Base-by-base conservation (phyloP, 192 early-diverging fungal species). In the Coemansia sp. region DNA sequence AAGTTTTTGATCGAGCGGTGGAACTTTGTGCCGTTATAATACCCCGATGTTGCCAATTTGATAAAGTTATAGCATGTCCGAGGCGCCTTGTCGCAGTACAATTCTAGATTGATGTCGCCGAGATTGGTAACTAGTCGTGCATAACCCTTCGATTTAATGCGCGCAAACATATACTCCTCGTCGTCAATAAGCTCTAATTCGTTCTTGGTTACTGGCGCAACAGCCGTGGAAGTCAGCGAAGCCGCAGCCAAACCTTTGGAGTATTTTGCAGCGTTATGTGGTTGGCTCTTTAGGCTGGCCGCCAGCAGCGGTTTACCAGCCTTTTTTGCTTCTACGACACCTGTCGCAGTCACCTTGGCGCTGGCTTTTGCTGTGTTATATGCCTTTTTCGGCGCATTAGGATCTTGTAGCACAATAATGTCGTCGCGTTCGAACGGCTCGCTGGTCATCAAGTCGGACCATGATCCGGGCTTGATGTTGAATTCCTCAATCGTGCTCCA, bases 41-140 rank as follows among this genome's bases (percentile, higher is more conserved):
- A 95, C 8, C 89, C 93, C 0, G 62, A 12, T 29, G 43, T 45
- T 2, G 73, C 87, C 29, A 98, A 79, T 85, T 87, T 85, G 45
- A 96, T 85, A 67, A 99, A 94, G 72, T 99, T 99, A 73, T 92
- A 91, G 64, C 93, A 95, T 3, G 97, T 87, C 5, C 88, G 80
- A 12, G 97, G 97, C 3, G 92, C 85, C 74, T 86, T 73, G 49
- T 49, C 67, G 61, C 71, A 82, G 61, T 72, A 56, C 19, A 74
- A 57, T 53, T 71, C 67, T 9, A 71, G 38, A 39, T 67, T 62
- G 43, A 81, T 67, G 29, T 68, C 54, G 10, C 71, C 72, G 1
- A 93, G 77, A 63, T 88, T 94, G 32, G 96, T 98, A 21, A 83
- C 61, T 12, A 98, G 85, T 21, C 83, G 84, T 23, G 81, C 91